Conservation (phyloP, 768 basidiomycete genomes). For the Cystobasidiopsis lactophilus region DNA sequence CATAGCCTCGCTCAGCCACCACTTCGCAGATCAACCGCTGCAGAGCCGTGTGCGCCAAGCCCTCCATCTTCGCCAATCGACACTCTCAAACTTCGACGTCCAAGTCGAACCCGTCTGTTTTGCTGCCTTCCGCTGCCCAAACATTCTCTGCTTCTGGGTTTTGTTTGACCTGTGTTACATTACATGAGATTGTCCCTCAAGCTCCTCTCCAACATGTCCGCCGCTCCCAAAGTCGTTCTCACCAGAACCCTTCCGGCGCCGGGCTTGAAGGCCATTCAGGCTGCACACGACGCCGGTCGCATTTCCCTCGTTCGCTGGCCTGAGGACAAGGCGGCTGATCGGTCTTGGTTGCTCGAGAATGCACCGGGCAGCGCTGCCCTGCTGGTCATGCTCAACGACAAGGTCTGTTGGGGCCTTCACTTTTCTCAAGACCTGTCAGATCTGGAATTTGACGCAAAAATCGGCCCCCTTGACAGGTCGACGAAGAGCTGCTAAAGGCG, state of each 20-base stretch:
- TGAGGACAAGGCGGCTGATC: conserved; percentile 29
- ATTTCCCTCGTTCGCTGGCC: not conserved
- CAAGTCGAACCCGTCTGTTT: too few relatives aligned
- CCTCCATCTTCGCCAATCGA: too few relatives aligned
- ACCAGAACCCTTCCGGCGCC: not conserved
- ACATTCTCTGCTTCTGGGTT: too few relatives aligned
- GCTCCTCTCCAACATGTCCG: not conserved
- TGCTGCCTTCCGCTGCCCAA: too few relatives aligned
- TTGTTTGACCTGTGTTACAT: too few relatives aligned
- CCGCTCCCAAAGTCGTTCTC: not conserved
- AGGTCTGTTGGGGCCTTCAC: conserved; percentile 28
- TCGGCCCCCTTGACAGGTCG: conserved; percentile 31
- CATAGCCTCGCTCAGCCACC: not conserved
- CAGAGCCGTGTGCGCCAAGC: too few relatives aligned
- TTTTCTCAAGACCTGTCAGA: conserved; percentile 10
- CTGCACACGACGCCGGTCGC: not conserved
- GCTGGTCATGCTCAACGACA: conserved; percentile 45
- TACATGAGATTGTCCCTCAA: too few relatives aligned
- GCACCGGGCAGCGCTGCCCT: conserved; percentile 39
- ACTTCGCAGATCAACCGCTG: too few relatives aligned
- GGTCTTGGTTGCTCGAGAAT: conserved; percentile 53
- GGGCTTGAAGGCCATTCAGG: not conserved
- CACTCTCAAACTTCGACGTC: too few relatives aligned
- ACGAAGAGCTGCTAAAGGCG: conserved; percentile 50
- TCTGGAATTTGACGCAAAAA: too few relatives aligned